A percentile compares a stretch with the other conserved stretches of the same genome.
Conservation (phyloP, 495 filamentous ascomycete species). For the Lepidopterella palustris region DNA sequence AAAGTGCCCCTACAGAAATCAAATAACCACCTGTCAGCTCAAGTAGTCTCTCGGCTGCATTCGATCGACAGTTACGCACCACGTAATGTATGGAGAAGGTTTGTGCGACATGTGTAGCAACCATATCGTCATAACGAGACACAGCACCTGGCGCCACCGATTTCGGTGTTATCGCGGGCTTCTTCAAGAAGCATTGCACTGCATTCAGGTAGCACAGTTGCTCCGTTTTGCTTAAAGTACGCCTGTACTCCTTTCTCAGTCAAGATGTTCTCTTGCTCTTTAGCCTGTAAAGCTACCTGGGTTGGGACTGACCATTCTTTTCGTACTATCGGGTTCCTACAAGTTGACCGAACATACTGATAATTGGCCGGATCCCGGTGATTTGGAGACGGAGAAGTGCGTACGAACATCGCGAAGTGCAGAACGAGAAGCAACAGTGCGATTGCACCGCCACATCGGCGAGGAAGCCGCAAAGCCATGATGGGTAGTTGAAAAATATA, state of each 20-base stretch:
- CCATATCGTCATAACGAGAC: slow-evolving; percentile 6
- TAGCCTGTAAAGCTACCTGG: background rate
- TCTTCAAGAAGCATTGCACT: slow-evolving; percentile 1
- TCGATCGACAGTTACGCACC: background rate
- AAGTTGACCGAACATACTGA: background rate
- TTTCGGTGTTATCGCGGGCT: background rate
- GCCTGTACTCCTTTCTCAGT: background rate
- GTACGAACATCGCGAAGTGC: background rate
- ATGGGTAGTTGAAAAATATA: background rate
- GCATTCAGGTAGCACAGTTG: background rate
- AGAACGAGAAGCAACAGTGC: background rate
- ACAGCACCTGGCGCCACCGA: background rate
- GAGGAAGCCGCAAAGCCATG: background rate
- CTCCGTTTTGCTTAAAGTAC: background rate
- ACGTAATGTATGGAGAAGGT: slow-evolving; percentile 1
- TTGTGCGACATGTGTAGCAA: background rate
- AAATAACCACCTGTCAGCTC: background rate
- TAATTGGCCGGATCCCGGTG: background rate
- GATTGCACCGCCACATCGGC: background rate
- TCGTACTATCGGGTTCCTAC: background rate
- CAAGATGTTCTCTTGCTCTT: background rate
- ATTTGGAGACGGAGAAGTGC: background rate
- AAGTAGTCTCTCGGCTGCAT: too few species aligned
- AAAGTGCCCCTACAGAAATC: background rate
- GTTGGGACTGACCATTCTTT: background rate